Evolutionary conservation across 2,329 filamentous ascomycete genomes (phyloP), one percentile per base, ranked within the genome.

Genomic region (Reticulascus tulasneorum): DNA sequence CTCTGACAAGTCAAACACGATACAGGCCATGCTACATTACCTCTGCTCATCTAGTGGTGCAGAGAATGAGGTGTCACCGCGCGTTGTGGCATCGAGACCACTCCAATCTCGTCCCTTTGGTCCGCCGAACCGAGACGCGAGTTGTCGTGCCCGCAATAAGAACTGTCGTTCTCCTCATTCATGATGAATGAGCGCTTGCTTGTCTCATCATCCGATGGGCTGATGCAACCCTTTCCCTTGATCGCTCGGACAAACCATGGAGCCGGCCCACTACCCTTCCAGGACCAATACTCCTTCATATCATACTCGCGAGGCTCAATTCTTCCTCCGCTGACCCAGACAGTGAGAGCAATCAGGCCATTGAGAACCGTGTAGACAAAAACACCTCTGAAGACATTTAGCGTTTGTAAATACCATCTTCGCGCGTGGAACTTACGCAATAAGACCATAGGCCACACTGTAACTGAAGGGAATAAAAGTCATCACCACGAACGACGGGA

Each of bases 401-500:
- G 22, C 9, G 9, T 16, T 13, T 22, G 18, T 5, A 8, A 7
- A 28, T 13, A 9, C 5, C 16, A 21, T 13, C 11, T 5, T 20
- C 11, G 12, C n/a, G 11, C 10, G 13, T 13, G 5, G 11, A 18
- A 67, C 73, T 64, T 56, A 78, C 75, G 76, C 83, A 47, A 88
- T 86, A 19, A 89, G 73, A 13, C 84, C 84, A 45, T 88, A 87
- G 7, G 84, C 83, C 30, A 86, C 84, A 33, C 80, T 85, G 69
- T 87, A 89, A 45, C 79, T 86, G 54, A 88, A 86, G 0, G 84
- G 84, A 64, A 89, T 88, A 36, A 86, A 76, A 2, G 77, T 76
- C 48, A 88, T 77, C 5, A 84, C 86, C 21, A 88, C 69, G 58
- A 88, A 88, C 0, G 84, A 86, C 0, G 84, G 84, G 4, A 88